These are phyloP conservation scores for Colletotrichum noveboracense DNA, from an alignment of 2,329 filamentous ascomycete genomes.

Conservation along the genomic window DNA sequence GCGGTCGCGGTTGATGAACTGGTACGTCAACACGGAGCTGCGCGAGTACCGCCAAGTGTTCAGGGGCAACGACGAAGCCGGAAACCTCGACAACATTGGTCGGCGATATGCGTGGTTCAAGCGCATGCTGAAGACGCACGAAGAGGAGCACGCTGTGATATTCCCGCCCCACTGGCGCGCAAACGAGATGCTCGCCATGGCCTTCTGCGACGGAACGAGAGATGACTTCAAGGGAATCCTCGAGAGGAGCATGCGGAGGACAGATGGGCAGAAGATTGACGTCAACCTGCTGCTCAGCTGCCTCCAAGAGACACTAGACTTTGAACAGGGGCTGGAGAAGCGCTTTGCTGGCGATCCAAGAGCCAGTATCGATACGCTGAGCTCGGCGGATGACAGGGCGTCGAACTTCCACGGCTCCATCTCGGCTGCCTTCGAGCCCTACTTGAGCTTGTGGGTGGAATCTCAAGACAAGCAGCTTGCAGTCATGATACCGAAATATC, in stretches of 20 bases:
- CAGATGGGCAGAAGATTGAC: slow-evolving; percentile 80
- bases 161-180: slow-evolving; percentile 91
- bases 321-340: slow-evolving; percentile 89
- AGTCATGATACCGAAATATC: slow-evolving; percentile 85
- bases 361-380: slow-evolving; percentile 88
- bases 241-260: slow-evolving; percentile 81
- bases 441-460: slow-evolving; percentile 95
- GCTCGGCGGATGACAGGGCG: slow-evolving; percentile 76
- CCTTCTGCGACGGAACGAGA: slow-evolving; percentile 93
- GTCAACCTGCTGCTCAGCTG: slow-evolving; percentile 89
- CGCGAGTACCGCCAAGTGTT: slow-evolving; percentile 97
- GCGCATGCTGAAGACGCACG: slow-evolving; percentile 92
- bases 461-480: slow-evolving; percentile 91
- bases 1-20: slow-evolving; percentile 80
- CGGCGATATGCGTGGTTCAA: slow-evolving; percentile 96
- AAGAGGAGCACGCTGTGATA: slow-evolving; percentile 87
- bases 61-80: slow-evolving; percentile 93
- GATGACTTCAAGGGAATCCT: slow-evolving; percentile 96
- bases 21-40: slow-evolving; percentile 98
- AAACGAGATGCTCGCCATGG: slow-evolving; percentile 85
- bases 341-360: slow-evolving; percentile 77
- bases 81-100: slow-evolving; percentile 94
- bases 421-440: slow-evolving; percentile 96
- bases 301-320: slow-evolving; percentile 94
- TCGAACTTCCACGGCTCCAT: slow-evolving; percentile 88